Evolutionary conservation across 2,329 filamentous ascomycete genomes (phyloP).

Genomic region (Pestalotiopsis sp.): DNA sequence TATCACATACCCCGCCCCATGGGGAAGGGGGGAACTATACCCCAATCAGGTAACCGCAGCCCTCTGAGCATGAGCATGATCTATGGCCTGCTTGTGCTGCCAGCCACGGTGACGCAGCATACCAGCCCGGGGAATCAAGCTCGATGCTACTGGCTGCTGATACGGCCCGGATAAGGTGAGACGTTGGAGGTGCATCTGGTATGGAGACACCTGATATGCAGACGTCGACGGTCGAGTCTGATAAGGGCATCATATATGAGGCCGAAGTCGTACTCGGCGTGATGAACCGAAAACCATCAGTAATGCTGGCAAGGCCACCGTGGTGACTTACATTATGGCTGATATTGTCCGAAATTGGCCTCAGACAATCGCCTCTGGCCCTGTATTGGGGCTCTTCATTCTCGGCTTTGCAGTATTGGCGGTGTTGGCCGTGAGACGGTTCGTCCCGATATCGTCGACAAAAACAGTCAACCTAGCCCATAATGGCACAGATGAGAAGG

Average conservation of each 20-base stretch:
- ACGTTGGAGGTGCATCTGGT: not conserved
- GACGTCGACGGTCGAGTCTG: not conserved
- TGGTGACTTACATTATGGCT: not conserved
- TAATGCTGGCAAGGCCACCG: not conserved
- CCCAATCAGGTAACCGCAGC: not conserved
- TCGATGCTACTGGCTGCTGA: not conserved
- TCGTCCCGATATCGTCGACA: not conserved
- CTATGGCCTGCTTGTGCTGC: not conserved
- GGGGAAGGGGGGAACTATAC: not conserved
- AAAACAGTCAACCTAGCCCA: not conserved
- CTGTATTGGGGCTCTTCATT: not conserved
- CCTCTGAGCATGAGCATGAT: not conserved
- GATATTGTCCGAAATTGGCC: not conserved
- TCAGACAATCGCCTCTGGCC: not conserved
- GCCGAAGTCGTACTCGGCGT: not conserved
- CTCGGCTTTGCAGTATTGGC: not conserved
- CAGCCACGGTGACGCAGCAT: not conserved
- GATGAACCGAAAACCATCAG: not conserved
- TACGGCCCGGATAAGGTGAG: not conserved
- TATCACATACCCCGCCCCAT: conserved; percentile 3
- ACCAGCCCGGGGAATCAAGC: not conserved
- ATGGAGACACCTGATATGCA: not conserved
- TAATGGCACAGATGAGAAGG: not conserved
- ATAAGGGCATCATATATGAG: not conserved
- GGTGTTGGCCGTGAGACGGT: not conserved